Base-by-base conservation (phyloP, 768 basidiomycete species). In the Boletus reticuloceps region DNA sequence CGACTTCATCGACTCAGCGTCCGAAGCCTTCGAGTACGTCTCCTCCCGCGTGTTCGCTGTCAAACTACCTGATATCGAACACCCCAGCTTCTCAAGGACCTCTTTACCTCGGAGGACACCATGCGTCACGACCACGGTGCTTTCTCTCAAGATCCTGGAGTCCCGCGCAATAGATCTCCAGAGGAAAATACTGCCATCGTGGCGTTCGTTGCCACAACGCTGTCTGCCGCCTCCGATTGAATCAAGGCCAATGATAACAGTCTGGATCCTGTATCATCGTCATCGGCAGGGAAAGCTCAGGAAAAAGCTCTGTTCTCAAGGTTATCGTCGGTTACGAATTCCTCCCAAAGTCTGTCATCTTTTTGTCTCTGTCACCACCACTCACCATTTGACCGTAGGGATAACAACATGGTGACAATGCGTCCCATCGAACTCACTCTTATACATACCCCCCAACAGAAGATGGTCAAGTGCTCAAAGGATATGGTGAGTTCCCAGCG, bases 321-420 rank as follows among this genome's bases (percentile, higher is more conserved):
- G 89, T 96, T 6, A 91, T 99, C 56, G 97, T 99, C 29, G 97
- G 97, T 1, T 92, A 97, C 54, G 94, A 98, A 71, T 99, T 99
- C 69, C 76, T 99, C 38, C 97, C 97, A 22, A 99, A 99, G 96
- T 98, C 66, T 60, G 93, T 79, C 19, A 4, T 25, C 2, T 17
- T 19, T 40, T 47, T 14, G 43, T 51, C 41, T 10, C 37, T 43
- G 31, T 38, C 51, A 20, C 16, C 25, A 38, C 36, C 25, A 37
- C 43, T 58, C 47, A 52, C 50, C 47, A 29, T 25, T 40, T 31
- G 42, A 22, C 5, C 31, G n/a, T 65, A 98, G 96, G 75, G 97
- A 97, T 53, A 89, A 94, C 72, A 98, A 98, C 72, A 99, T 99
- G 97, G 97, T 98, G 34, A 99, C 97, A 3, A 89, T 96, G 1